Conservation (phyloP, 2,329 filamentous ascomycete genomes). For the Metarhizium robertsii region DNA sequence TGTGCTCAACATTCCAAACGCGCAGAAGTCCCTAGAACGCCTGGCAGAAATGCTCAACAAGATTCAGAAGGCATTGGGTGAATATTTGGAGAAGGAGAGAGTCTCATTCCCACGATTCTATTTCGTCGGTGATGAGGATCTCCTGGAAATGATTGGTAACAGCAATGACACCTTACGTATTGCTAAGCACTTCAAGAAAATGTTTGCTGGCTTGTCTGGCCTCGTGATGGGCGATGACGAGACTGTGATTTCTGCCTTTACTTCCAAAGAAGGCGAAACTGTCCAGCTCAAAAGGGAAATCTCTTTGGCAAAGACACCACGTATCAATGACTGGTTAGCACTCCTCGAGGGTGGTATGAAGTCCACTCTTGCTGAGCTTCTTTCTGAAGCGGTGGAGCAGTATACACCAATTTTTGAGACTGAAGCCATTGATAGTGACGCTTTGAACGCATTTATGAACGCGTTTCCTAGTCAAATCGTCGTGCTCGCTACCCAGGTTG, state of each 20-base stretch:
- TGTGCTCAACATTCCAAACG: constrained; percentile 88
- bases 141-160: constrained; percentile 98
- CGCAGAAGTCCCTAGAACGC: constrained; percentile 91
- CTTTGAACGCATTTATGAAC: constrained; percentile 71
- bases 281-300: constrained; percentile 85
- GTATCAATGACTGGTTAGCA: constrained; percentile 98
- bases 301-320: constrained; percentile 83
- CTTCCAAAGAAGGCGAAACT: constrained; percentile 88
- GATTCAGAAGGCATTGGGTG: constrained; percentile 96
- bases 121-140: constrained; percentile 96
- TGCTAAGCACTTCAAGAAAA: constrained; percentile 98
- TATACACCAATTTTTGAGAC: constrained; percentile 72
- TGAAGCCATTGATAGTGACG: constrained; percentile 57
- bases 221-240: constrained; percentile 79
- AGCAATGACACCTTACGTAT: constrained; percentile 95
- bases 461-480: constrained; percentile 90
- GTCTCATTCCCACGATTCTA: constrained; percentile 98
- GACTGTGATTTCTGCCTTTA: constrained; percentile 80
- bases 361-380: constrained; percentile 77
- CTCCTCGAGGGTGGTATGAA: constrained; percentile 92
- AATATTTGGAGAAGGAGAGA: constrained; percentile 96
- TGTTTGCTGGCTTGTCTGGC: constrained; percentile 95
- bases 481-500: constrained; percentile 85
- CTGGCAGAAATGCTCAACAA: constrained; percentile 96
- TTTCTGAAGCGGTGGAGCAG: constrained; percentile 75